Conservation (phyloP, 257 asterid species). For the Solanum okadae region DNA sequence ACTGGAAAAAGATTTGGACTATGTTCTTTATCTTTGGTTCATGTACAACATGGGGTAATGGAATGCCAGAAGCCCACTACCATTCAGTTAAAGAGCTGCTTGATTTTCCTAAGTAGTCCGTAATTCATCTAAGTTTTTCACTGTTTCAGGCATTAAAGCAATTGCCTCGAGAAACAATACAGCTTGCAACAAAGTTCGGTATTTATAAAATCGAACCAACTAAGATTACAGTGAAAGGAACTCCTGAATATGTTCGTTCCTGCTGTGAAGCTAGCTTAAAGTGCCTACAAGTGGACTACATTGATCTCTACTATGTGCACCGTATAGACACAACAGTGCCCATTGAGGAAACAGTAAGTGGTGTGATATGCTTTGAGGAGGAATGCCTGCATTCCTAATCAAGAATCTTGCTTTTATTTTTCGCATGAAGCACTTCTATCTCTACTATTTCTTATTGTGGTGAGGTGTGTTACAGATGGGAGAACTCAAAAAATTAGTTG, state of each 20-base stretch:
- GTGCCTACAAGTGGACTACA: slow-evolving; percentile 50
- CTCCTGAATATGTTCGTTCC: slow-evolving; percentile 46
- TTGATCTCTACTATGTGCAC: slow-evolving; percentile 52
- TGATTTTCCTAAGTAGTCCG: not conserved
- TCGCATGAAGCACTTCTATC: not conserved
- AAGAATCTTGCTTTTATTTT: not conserved
- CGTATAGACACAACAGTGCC: slow-evolving; percentile 46
- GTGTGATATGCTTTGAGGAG: not conserved
- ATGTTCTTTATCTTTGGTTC: not conserved
- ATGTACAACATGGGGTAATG: not conserved
- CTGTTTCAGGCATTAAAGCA: slow-evolving; percentile 48
- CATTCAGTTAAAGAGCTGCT: not conserved
- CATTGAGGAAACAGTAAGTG: slow-evolving; percentile 59
- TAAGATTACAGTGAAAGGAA: slow-evolving; percentile 35
- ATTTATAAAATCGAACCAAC: slow-evolving; percentile 17
- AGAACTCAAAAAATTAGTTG: not conserved
- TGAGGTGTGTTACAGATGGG: slow-evolving; percentile 24
- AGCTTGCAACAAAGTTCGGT: slow-evolving; percentile 63
- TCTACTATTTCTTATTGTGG: not conserved
- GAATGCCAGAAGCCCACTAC: not conserved
- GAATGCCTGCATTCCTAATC: not conserved
- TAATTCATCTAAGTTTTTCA: not conserved
- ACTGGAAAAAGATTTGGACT: not conserved
- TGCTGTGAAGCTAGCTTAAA: slow-evolving; percentile 60
- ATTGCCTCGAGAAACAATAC: slow-evolving; percentile 46